Evolutionary conservation across 108 stramenopile genomes (phyloP).

Genomic region (Asterionellopsis glacialis): DNA sequence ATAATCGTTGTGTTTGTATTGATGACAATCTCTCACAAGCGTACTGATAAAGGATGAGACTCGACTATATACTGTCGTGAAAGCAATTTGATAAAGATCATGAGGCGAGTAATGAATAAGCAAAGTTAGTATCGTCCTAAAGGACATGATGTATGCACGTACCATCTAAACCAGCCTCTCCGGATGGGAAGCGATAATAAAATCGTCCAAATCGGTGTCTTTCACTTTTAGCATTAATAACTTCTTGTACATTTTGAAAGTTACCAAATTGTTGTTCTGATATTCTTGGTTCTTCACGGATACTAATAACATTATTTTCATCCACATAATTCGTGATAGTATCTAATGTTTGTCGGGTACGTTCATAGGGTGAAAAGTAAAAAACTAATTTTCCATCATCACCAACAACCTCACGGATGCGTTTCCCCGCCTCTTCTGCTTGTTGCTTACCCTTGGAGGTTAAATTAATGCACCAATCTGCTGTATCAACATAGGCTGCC

Average conservation of each 20-base stretch:
- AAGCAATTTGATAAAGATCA: no score
- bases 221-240: slow-evolving; percentile 25
- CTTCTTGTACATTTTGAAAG: slow-evolving; percentile 33
- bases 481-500: slow-evolving; percentile 14
- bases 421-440: slow-evolving; percentile 46
- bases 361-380: slow-evolving; percentile 46
- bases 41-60: slow-evolving; percentile 57
- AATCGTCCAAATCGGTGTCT: slow-evolving; percentile 43
- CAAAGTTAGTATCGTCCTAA: no score
- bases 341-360: slow-evolving; percentile 36
- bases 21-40: slow-evolving; percentile 58
- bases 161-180: slow-evolving; percentile 45
- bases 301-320: slow-evolving; percentile 22
- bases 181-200: slow-evolving; percentile 52
- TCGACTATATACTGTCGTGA: no score
- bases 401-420: slow-evolving; percentile 10
- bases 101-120: no score
- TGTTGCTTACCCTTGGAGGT: slow-evolving; percentile 47
- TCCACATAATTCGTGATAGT: not conserved
- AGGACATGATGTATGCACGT: no score
- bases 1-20: slow-evolving; percentile 16
- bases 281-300: slow-evolving; percentile 26
- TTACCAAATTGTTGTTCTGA: slow-evolving; percentile 53
- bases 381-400: slow-evolving; percentile 10
- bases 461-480: slow-evolving; percentile 39